Conservation (phyloP, 495 filamentous ascomycete species). For the Cercophora newfieldiana region DNA sequence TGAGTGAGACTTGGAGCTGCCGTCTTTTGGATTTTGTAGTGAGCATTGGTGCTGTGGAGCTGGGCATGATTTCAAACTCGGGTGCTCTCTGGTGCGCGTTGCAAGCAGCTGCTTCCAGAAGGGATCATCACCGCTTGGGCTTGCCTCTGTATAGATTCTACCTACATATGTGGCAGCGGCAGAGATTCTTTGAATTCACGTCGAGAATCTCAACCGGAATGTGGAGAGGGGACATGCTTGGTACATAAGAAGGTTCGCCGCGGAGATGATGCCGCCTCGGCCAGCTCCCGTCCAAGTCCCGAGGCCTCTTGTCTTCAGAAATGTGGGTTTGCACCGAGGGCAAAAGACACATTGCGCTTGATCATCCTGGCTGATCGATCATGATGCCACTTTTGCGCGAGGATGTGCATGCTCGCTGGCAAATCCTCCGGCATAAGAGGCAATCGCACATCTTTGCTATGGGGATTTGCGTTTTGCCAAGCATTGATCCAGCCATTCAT, state of each 20-base stretch:
- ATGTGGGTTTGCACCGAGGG: background rate
- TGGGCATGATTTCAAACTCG: conserved; percentile 1
- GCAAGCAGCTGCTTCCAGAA: conserved; percentile 14
- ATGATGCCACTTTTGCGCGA: conserved; percentile 16
- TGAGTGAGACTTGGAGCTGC: background rate
- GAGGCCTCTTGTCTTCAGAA: background rate
- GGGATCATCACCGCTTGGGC: conserved; percentile 7
- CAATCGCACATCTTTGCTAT: background rate
- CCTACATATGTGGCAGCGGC: conserved; percentile 2
- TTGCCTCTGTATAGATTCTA: background rate
- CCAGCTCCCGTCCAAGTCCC: background rate
- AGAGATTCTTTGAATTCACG: background rate
- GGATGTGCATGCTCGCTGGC: background rate
- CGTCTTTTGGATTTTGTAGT: background rate
- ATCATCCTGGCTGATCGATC: conserved; percentile 20
- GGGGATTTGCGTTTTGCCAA: conserved; percentile 10
- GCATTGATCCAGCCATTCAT: background rate
- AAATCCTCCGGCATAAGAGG: conserved; percentile 10
- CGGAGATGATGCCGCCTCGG: background rate
- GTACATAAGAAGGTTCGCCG: background rate
- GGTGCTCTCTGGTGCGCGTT: background rate
- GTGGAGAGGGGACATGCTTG: background rate
- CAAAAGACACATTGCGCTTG: conserved; percentile 11
- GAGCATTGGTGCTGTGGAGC: conserved; percentile 3
- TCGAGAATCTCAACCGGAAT: background rate